Percentiles rank a stretch among this genome's conserved stretches.
phyloP scores from a whole-genome alignment of 768 basidiomycete species.

The Daedalea quercina region DNA sequence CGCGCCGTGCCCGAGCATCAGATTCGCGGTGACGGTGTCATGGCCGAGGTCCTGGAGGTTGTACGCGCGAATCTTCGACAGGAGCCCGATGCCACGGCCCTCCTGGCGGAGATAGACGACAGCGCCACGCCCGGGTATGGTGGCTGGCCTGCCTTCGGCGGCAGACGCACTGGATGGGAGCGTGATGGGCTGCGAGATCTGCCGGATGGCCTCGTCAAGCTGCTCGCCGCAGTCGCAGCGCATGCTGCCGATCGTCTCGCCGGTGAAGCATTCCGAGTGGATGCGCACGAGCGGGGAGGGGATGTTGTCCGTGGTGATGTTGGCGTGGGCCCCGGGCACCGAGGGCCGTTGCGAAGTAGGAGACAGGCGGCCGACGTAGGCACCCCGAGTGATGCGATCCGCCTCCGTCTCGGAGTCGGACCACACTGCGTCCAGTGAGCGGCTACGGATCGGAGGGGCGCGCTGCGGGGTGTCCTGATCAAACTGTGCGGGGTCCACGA shows the following conservation, averaged over 20 bases:
- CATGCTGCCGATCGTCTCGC: conserved; percentile 97
- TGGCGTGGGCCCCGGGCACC: conserved; percentile 15
- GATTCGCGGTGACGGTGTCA: conserved; percentile 97
- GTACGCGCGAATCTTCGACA: conserved; percentile 95
- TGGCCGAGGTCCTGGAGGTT: conserved; percentile 97
- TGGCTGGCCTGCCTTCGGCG: conserved; percentile 23
- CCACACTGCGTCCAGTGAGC: conserved; percentile 81
- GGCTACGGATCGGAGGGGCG: conserved; percentile 64
- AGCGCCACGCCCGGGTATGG: conserved; percentile 81
- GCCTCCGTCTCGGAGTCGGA: conserved; percentile 79
- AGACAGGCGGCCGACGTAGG: conserved; percentile 84
- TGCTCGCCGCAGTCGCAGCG: conserved; percentile 99
- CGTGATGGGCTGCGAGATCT: conserved; percentile 68
- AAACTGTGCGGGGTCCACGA: conserved; percentile 87
- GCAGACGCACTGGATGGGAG: conserved; percentile 25
- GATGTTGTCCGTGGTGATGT: conserved; percentile 24
- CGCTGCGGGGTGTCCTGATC: conserved; percentile 31
- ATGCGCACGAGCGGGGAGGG: conserved; percentile 87
- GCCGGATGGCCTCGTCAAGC: conserved; percentile 92
- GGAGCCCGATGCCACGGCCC: conserved; percentile 91
- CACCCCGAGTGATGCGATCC: conserved; percentile 90
- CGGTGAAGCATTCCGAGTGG: conserved; percentile 98
- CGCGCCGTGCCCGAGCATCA: conserved; percentile 90
- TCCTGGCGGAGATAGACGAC: conserved; percentile 96
- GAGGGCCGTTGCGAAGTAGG: conserved; percentile 36